phyloP scores from a whole-genome alignment of 2,329 filamentous ascomycete genomes.

The Fonsecaea nubica region DNA sequence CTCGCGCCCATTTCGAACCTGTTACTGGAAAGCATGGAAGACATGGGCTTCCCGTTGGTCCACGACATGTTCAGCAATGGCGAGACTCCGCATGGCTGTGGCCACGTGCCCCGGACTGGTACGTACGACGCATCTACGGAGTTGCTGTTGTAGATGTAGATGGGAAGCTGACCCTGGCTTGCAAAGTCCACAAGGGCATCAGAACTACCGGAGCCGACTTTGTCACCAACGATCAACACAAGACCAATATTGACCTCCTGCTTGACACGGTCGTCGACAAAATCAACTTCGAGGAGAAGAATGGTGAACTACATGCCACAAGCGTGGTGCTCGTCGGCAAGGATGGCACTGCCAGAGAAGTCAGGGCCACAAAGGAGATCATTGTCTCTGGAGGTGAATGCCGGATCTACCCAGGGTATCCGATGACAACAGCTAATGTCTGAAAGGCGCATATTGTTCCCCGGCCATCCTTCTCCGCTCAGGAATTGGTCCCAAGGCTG shows the following conservation, averaged over 20 bases:
- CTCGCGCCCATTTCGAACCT: conserved; percentile 64
- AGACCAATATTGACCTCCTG: conserved; percentile 57
- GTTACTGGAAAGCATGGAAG: conserved; percentile 62
- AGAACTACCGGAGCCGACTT: conserved; percentile 63
- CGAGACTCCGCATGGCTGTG: conserved; percentile 61
- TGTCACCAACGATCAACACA: conserved; percentile 51
- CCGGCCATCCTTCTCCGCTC: conserved; percentile 62
- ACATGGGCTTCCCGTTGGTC: conserved; percentile 61
- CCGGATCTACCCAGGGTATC: conserved; percentile 26
- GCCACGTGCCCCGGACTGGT: conserved; percentile 59
- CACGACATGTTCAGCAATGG: conserved; percentile 66
- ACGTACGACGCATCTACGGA: conserved; percentile 3
- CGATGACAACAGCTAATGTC: conserved; percentile 6
- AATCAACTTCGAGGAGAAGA: conserved; percentile 52
- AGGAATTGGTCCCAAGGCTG: conserved; percentile 57
- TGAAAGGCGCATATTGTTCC: conserved; percentile 56
- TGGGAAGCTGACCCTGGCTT: conserved; percentile 11
- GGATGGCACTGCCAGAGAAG: conserved; percentile 47
- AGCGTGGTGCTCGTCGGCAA: conserved; percentile 55
- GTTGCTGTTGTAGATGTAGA: neutral
- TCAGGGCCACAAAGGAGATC: conserved; percentile 54
- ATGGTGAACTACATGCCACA: conserved; percentile 31
- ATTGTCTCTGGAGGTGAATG: conserved; percentile 46
- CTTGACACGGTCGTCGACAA: conserved; percentile 60
- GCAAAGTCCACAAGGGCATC: conserved; percentile 55